Evolutionary conservation across 805 yeast species (phyloP).

Genomic region (Zygoascus tannicola): DNA sequence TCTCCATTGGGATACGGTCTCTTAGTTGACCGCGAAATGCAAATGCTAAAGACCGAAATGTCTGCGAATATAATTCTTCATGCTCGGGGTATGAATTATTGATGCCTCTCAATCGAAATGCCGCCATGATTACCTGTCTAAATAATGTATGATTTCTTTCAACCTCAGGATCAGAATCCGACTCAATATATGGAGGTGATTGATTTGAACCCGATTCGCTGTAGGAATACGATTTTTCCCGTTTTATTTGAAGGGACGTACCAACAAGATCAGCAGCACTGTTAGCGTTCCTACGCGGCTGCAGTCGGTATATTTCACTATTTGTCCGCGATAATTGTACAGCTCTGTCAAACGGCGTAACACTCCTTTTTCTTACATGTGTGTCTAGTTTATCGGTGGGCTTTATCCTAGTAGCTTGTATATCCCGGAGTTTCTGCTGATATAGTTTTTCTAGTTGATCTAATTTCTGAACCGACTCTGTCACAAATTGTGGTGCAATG

Average conservation of each 20-base stretch:
- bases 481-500: not conserved
- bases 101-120: slow-evolving; percentile 29
- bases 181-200: no score
- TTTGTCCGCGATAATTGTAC: not conserved
- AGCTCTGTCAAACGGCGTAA: slow-evolving; percentile 2
- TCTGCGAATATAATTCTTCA: slow-evolving; percentile 21
- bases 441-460: not conserved
- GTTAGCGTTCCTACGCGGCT: not conserved
- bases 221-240: not conserved
- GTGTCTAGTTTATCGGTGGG: slow-evolving; percentile 1
- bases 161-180: not conserved
- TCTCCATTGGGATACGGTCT: slow-evolving; percentile 6
- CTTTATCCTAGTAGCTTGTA: not conserved
- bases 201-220: not conserved
- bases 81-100: slow-evolving; percentile 16
- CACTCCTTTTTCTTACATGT: not conserved
- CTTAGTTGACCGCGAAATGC: slow-evolving; percentile 19
- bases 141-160: slow-evolving; percentile 7
- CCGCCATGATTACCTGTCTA: slow-evolving; percentile 27
- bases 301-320: not conserved
- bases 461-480: not conserved
- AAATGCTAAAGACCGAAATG: slow-evolving; percentile 21
- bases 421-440: not conserved
- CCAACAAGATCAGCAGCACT: not conserved
- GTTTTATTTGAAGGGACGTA: no score